These are phyloP conservation scores for Sporisorium graminicola DNA, from an alignment of 1,284 basidiomycete genomes.

Conservation along the genomic window DNA sequence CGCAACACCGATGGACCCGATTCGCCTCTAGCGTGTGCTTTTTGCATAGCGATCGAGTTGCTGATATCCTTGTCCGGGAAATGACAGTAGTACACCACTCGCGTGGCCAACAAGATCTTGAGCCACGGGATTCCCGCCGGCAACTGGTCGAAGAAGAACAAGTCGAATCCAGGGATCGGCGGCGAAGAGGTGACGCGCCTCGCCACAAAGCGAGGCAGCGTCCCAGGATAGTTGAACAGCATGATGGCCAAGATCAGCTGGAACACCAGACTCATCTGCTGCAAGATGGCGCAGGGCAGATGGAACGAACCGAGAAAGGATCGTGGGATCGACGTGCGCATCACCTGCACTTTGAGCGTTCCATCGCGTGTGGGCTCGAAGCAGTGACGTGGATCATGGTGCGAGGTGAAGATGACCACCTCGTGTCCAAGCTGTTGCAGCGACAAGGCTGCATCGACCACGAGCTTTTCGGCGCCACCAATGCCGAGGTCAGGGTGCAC, in stretches of 20 bases:
- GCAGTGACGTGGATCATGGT: slow-evolving; percentile 79
- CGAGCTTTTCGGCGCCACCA: slow-evolving; percentile 94
- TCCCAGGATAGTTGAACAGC: slow-evolving; percentile 68
- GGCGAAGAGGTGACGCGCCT: slow-evolving; percentile 45
- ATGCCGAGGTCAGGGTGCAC: slow-evolving; percentile 96
- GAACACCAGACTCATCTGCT: slow-evolving; percentile 81
- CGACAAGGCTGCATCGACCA: slow-evolving; percentile 94
- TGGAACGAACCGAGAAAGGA: slow-evolving; percentile 82
- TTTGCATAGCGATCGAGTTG: slow-evolving; percentile 71
- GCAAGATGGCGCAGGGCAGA: slow-evolving; percentile 87
- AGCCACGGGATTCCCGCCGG: slow-evolving; percentile 90
- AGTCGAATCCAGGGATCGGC: slow-evolving; percentile 74
- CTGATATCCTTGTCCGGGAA: slow-evolving; percentile 85
- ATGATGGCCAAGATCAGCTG: slow-evolving; percentile 60
- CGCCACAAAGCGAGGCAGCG: slow-evolving; percentile 59
- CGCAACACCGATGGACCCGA: slow-evolving; percentile 39
- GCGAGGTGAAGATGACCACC: slow-evolving; percentile 93
- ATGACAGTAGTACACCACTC: slow-evolving; percentile 96
- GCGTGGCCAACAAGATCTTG: slow-evolving; percentile 77
- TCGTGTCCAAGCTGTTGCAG: slow-evolving; percentile 86
- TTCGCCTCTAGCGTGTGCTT: slow-evolving; percentile 66
- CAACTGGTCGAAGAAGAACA: slow-evolving; percentile 94
- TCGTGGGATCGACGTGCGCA: slow-evolving; percentile 82
- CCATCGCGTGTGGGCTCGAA: slow-evolving; percentile 71
- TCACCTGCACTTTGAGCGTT: slow-evolving; percentile 82